These are phyloP conservation scores for Exidia glandulosa DNA, from an alignment of 768 basidiomycete genomes.

Conservation along the genomic window DNA sequence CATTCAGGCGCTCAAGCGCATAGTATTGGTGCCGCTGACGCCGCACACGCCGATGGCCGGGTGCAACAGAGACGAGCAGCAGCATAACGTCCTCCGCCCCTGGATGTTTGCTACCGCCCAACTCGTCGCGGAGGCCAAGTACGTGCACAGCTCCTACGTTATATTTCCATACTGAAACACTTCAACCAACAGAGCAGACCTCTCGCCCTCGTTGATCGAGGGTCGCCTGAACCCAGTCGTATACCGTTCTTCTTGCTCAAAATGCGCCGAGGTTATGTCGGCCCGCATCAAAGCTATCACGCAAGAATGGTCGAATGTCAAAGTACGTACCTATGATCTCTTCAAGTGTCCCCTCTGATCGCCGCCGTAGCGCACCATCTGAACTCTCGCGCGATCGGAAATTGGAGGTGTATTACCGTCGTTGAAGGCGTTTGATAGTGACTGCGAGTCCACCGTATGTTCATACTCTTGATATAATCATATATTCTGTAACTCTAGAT, in stretches of 20 bases:
- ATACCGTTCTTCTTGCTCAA: neutral
- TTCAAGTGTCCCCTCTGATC: neutral
- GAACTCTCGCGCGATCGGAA: too few relatives aligned
- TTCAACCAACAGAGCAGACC: neutral
- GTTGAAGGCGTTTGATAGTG: too few relatives aligned
- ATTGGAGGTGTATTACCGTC: too few relatives aligned
- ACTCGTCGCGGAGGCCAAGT: neutral
- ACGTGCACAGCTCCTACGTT: neutral
- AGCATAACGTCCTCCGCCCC: neutral
- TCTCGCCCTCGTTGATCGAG: neutral
- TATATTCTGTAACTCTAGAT: too few relatives aligned
- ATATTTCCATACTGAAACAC: neutral
- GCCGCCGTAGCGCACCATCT: neutral
- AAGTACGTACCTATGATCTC: neutral
- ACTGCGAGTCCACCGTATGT: too few relatives aligned
- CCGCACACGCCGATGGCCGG: conserved; percentile 58
- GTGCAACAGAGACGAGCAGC: conserved; percentile 63
- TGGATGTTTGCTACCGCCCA: neutral
- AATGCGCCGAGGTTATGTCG: neutral
- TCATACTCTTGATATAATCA: too few relatives aligned
- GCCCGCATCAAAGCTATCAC: neutral
- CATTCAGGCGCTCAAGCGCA: conserved; percentile 68
- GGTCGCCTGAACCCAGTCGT: neutral
- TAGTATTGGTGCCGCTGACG: conserved; percentile 62
- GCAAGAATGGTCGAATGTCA: neutral